Evolutionary conservation across 78 protist species (phyloP).

Genomic region (Neovahlkampfia damariscottae): DNA sequence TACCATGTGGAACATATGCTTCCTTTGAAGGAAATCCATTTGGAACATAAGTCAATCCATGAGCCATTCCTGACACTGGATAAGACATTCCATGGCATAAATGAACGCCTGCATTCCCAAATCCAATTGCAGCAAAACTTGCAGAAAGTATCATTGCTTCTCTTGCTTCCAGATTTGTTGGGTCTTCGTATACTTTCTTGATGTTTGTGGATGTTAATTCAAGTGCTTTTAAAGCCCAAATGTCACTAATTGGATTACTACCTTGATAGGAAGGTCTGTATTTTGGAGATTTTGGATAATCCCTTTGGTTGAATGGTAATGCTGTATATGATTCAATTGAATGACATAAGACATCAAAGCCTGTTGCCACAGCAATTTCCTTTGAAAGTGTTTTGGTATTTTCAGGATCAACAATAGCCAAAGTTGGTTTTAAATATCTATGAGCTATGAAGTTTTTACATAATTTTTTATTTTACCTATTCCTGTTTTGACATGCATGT

Average conservation of each 20-base stretch:
- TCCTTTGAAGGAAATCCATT: background rate
- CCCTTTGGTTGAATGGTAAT: constrained; percentile 18
- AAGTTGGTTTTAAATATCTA: constrained; percentile 35
- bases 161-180: constrained; percentile 17
- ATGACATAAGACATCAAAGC: constrained; percentile 56
- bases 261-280: constrained; percentile 54
- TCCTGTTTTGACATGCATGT: constrained; percentile 43
- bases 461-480: too few relatives aligned
- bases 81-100: constrained; percentile 15
- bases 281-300: background rate
- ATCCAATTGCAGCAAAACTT: constrained; percentile 17
- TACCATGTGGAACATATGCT: constrained; percentile 8
- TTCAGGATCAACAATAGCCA: constrained; percentile 44
- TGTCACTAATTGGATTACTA: constrained; percentile 39
- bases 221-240: background rate
- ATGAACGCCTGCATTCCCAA: constrained; percentile 33
- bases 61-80: constrained; percentile 4
- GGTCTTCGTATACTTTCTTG: background rate
- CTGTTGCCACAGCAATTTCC: constrained; percentile 32
- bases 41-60: background rate
- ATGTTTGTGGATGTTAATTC: background rate
- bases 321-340: constrained; percentile 54
- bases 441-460: too few relatives aligned
- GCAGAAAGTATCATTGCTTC: constrained; percentile 15
- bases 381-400: constrained; percentile 21